These are phyloP conservation scores for Septoria linicola DNA, from an alignment of 2,329 filamentous ascomycete species.

Conservation along the genomic window DNA sequence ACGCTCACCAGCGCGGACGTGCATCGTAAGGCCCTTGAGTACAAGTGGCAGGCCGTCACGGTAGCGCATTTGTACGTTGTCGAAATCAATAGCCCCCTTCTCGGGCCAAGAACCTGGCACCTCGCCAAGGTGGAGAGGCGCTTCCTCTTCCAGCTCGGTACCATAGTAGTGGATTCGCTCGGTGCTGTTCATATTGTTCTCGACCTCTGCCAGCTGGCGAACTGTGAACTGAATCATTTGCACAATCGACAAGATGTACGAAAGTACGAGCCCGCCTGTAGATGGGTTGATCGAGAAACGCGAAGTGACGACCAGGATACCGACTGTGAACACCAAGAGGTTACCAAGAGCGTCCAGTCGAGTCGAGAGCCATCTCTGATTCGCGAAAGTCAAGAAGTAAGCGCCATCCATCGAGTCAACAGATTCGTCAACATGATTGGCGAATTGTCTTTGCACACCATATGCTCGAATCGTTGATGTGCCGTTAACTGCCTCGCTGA, in stretches of 20 bases:
- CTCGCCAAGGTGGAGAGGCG: constrained; percentile 71
- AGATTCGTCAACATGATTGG: constrained; percentile 63
- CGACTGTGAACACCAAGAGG: constrained; percentile 79
- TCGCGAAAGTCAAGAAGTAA: constrained; percentile 92
- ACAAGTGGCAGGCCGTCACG: constrained; percentile 51
- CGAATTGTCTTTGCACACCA: constrained; percentile 74
- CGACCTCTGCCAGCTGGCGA: constrained; percentile 88
- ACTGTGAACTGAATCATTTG: constrained; percentile 97
- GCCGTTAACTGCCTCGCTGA: constrained; percentile 82
- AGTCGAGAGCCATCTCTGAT: constrained; percentile 88
- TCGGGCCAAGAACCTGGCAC: constrained; percentile 80
- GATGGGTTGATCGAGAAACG: constrained; percentile 82
- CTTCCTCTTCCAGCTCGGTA: constrained; percentile 81
- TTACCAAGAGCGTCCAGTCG: constrained; percentile 84
- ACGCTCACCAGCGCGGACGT: constrained; percentile 71
- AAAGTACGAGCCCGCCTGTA: constrained; percentile 82
- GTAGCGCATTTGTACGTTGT: constrained; percentile 55
- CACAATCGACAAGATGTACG: constrained; percentile 89
- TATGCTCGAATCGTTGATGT: constrained; percentile 87
- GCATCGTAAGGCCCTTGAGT: constrained; percentile 57
- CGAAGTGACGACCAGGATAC: constrained; percentile 87
- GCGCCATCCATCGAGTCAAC: constrained; percentile 92
- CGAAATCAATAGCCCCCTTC: constrained; percentile 64
- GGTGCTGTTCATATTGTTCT: constrained; percentile 97
- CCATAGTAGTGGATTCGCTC: constrained; percentile 91